Percentiles rank a stretch among this genome's conserved stretches.
Evolutionary conservation across 352 stramenopile species (phyloP).

Genomic region (Pilasporangium apinafurcum): DNA sequence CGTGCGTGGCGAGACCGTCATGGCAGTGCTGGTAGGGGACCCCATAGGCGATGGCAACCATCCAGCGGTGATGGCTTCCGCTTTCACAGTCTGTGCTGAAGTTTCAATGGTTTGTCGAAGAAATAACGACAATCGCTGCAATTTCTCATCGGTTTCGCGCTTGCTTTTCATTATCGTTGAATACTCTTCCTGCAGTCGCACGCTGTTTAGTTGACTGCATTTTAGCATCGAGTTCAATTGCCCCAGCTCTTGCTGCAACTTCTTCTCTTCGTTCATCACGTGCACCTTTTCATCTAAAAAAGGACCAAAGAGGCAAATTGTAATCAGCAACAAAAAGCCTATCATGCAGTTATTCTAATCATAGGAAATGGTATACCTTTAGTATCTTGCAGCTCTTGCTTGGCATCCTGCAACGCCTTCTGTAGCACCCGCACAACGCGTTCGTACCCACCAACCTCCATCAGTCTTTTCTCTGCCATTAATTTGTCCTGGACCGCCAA

Average conservation of each 20-base stretch:
- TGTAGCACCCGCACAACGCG: conserved; percentile 46
- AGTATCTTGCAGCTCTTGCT: conserved; percentile 41
- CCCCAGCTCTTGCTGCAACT: conserved; percentile 40
- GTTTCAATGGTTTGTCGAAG: conserved; percentile 31
- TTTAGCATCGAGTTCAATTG: conserved; percentile 30
- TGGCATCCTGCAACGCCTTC: conserved; percentile 40
- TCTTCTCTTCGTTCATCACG: conserved; percentile 43
- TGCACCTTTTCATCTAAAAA: conserved; percentile 38
- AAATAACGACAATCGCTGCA: conserved; percentile 47
- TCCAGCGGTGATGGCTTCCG: background rate
- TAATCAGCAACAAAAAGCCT: background rate
- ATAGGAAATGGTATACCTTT: conserved; percentile 19
- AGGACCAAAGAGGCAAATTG: background rate
- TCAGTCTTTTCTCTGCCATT: conserved; percentile 47
- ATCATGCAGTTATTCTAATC: background rate
- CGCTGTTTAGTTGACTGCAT: conserved; percentile 21
- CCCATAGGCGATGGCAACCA: background rate
- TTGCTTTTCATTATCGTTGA: conserved; percentile 33
- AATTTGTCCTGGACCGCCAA: conserved; percentile 47
- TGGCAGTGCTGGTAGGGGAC: too few relatives aligned
- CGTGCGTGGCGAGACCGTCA: conserved; percentile 9
- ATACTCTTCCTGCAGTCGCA: conserved; percentile 48
- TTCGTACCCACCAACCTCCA: conserved; percentile 60
- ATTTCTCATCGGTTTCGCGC: conserved; percentile 42
- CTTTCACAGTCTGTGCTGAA: background rate